Conservation (phyloP, 169 alveolate genomes). For the Plasmodium berghei region DNA sequence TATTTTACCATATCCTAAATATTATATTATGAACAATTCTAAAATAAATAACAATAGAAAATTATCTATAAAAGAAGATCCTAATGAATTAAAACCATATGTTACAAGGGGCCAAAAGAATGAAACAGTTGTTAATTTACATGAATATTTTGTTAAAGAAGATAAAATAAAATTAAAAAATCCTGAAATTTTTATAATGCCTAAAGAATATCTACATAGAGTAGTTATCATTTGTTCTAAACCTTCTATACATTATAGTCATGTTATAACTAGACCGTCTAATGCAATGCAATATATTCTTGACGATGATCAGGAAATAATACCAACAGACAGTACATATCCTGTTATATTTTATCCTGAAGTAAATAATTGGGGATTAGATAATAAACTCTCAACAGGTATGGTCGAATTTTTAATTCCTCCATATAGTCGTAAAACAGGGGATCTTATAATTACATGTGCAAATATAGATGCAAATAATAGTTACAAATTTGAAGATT, state of each 20-base stretch:
- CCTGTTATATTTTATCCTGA: conserved; percentile 29
- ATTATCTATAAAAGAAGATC: conserved; percentile 11
- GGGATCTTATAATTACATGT: conserved; percentile 18
- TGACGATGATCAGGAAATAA: background rate
- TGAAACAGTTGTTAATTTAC: conserved; percentile 38
- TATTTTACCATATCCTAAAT: background rate
- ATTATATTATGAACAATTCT: background rate
- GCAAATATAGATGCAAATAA: conserved; percentile 35
- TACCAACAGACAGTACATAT: background rate
- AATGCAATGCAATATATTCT: conserved; percentile 21
- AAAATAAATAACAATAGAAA: conserved; percentile 11
- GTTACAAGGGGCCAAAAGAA: conserved; percentile 20
- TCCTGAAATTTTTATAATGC: conserved; percentile 14
- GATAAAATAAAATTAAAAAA: background rate
- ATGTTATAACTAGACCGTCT: conserved; percentile 38
- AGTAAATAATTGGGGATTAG: conserved; percentile 31
- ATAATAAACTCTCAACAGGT: conserved; percentile 25
- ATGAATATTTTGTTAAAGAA: conserved; percentile 41
- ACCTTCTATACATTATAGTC: conserved; percentile 35
- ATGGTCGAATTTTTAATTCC: conserved; percentile 42
- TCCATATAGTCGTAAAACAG: background rate
- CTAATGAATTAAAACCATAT: conserved; percentile 15
- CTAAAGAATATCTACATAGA: conserved; percentile 8
- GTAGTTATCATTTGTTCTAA: conserved; percentile 38
- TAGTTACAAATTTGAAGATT: conserved; percentile 41